A percentile compares a stretch with the other conserved stretches of the same genome.
Conservation (phyloP, 2,329 filamentous ascomycete genomes). For the Aspergillus udagawae region DNA sequence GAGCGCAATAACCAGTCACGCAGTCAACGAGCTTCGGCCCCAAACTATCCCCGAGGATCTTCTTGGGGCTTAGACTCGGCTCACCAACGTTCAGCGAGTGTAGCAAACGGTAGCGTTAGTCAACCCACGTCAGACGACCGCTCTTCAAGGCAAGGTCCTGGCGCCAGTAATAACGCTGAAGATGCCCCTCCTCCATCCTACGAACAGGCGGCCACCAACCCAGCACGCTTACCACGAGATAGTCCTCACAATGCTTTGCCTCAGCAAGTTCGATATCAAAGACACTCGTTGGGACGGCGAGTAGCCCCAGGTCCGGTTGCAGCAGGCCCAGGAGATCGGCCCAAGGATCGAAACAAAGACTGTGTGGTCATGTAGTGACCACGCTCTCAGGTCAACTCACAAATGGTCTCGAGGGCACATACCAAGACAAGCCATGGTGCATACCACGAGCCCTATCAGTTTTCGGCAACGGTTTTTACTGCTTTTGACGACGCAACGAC, state of each 20-base stretch:
- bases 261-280: conserved; percentile 17
- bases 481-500: conserved; percentile 1
- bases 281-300: conserved; percentile 15
- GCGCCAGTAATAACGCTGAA: conserved; percentile 39
- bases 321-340: conserved; percentile 14
- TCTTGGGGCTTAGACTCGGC: conserved; percentile 6
- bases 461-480: background rate
- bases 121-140: conserved; percentile 17
- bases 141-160: conserved; percentile 18
- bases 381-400: background rate
- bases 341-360: conserved; percentile 37
- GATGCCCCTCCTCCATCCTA: conserved; percentile 62
- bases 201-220: conserved; percentile 58
- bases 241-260: conserved; percentile 26
- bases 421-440: background rate
- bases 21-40: conserved; percentile 17
- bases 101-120: conserved; percentile 14
- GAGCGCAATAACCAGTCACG: conserved; percentile 38
- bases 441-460: background rate
- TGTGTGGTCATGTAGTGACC: conserved; percentile 40
- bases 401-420: background rate
- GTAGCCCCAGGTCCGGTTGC: conserved; percentile 10
- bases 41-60: conserved; percentile 14
- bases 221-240: conserved; percentile 49
- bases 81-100: conserved; percentile 18